Base-by-base conservation (phyloP, 1,284 basidiomycete species). In the Bondarzewia mesenterica region DNA sequence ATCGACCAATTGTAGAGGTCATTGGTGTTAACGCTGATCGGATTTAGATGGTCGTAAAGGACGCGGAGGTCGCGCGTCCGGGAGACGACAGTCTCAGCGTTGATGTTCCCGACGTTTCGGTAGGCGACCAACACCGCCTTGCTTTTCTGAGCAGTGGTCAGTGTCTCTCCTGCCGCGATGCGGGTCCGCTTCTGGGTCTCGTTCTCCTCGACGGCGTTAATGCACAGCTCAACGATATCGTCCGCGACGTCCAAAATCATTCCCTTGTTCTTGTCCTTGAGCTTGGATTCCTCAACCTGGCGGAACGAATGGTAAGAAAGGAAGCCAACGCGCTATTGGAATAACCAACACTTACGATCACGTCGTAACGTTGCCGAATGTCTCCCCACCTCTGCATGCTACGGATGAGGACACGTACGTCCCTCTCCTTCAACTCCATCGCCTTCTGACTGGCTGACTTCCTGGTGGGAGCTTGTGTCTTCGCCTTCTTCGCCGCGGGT, bases 321-420 rank as follows among this genome's bases (percentile, higher is more conserved):
- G 4, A 48, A 38, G 29, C 44, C 41, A 29, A 14, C 21, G 50
- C 21, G n/a, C n/a, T n/a, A n/a, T n/a, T n/a, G 25, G 50, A 52
- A 54, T 27, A 48, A 36, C 36, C 23, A 49, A 44, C 29, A 77
- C 86, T 65, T 63, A 92, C 93, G 59, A 99, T 97, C 49, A 87
- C 77, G 50, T 97, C 93, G 67, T 95, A 97, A 42, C 95, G 88
- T 58, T 89, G 85, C 46, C 93, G 82, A 54, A 99, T 92, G 65
- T 99, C 95, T 25, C 96, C 96, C 93, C 95, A 99, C 50, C 93
- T 87, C 62, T 97, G 93, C 57, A 99, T 75, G 62, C 93, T 95
- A 55, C 95, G 82, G 54, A 98, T 92, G 38, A 99, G 77, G 38
- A 95, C 93, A 54, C 96, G 93, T 29, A 98, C 82, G 63, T 99